Evolutionary conservation across 257 asterid species (phyloP), one percentile per base, ranked within the genome.

Genomic region (Apocynum venetum): DNA sequence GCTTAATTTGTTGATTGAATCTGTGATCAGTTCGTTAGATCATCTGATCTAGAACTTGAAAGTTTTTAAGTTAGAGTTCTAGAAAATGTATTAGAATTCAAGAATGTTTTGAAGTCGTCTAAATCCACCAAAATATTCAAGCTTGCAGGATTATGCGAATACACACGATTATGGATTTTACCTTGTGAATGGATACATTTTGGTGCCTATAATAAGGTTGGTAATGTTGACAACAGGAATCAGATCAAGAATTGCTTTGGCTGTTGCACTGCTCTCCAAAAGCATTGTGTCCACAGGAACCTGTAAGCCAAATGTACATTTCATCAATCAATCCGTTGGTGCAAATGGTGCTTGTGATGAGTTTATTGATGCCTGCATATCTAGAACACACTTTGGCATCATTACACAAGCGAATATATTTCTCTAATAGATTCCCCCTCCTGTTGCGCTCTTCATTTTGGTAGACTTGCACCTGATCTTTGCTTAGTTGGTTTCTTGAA

Each of bases 201-300:
- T 86, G 8, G 87, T 83, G 76, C 97, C 96, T 72, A 93, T 88
- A 61, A 93, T 86, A 76, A 93, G 94, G 49, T 64, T 76, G 49
- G 90, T 85, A 80, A 89, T 87, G 70, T 87, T 87, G 78, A 81
- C 93, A 49, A 93, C 84, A 41, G 79, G 83, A 78, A 91, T 89
- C 75, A 91, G 91, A 72, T 91, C 96, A 49, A 91, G 19, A 55
- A 93, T 89, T 65, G 98, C 89, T 83, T 93, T 91, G 46, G 86
- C 81, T 53, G 91, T 75, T 79, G 91, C 86, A 75, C 77, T 89
- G 89, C 97, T 93, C 88, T 93, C 98, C 78, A 91, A 85, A 70
- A 93, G 88, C 91, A 89, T 89, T 35, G 97, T 91, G 73, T 91
- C 98, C 77, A 86, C 98, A 19, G 71, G 80, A 44, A 93, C 88